These are phyloP conservation scores for Evernia prunastri DNA, from an alignment of 495 filamentous ascomycete genomes.

Conservation along the genomic window DNA sequence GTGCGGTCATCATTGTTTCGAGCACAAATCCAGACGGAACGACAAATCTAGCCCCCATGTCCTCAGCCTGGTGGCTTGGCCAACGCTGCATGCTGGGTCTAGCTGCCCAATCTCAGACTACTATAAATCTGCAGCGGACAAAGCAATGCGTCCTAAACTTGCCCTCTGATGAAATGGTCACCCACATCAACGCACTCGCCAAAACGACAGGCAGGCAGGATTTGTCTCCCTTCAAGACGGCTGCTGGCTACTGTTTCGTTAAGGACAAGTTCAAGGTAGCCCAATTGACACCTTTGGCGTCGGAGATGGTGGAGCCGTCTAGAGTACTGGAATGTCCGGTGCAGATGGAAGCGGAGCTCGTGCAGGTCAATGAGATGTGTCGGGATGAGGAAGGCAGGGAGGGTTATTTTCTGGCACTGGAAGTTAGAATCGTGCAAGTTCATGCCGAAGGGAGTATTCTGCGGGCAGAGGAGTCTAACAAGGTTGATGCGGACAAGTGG, in stretches of 20 bases:
- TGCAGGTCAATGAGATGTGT: conserved; percentile 31
- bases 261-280: conserved; percentile 40
- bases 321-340: background rate
- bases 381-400: conserved; percentile 26
- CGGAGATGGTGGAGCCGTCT: conserved; percentile 6
- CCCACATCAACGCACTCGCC: conserved; percentile 35
- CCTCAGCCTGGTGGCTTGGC: conserved; percentile 44
- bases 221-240: conserved; percentile 28
- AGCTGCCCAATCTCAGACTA: conserved; percentile 34
- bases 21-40: conserved; percentile 40
- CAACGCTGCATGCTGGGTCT: conserved; percentile 42
- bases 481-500: background rate
- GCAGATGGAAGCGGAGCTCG: conserved; percentile 35
- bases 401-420: conserved; percentile 28
- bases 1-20: conserved; percentile 39
- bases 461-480: background rate
- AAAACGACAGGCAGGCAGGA: conserved; percentile 35
- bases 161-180: conserved; percentile 35
- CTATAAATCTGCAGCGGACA: conserved; percentile 39
- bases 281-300: conserved; percentile 31
- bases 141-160: conserved; percentile 43
- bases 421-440: conserved; percentile 32
- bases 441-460: conserved; percentile 17
- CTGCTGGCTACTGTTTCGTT: conserved; percentile 32
- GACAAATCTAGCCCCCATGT: conserved; percentile 40